Base-by-base conservation (phyloP, 2,329 filamentous ascomycete genomes). In the Tolypocladium amazonense region DNA sequence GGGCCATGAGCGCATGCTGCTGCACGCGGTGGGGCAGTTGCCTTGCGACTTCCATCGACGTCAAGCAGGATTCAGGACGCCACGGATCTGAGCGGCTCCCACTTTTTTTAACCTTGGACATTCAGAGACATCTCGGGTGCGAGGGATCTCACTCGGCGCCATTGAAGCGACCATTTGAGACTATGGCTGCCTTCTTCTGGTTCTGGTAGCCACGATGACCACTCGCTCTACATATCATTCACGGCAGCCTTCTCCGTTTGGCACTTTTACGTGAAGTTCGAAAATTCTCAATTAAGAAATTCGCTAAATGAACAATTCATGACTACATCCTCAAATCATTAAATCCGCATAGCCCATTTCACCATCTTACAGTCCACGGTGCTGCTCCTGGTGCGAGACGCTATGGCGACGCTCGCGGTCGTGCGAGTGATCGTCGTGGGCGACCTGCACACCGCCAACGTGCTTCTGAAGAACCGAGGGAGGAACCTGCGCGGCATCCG, bases 401-500 rank as follows among this genome's bases (percentile, higher is more conserved):
- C 77, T 78, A 65, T 84, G 77, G 39, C 82, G 71, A 43, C 76
- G 72, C 37, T 71, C 72, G 1, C 76, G 79, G 15, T 77, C 73
- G 58, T 83, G 77, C 0, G 58, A 41, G 5, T 66, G 63, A 45
- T 82, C 76, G 1, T 69, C 75, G 58, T 83, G 80, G 54, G 73
- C 70, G n/a, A 81, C 67, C 1, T 66, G 58, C 0, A 81, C 78
- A 1, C 71, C 73, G 2, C 80, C 81, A 43, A 82, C 62, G 54
- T 78, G 74, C 65, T 77, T 71, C 56, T 73, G 72, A 61, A 85
- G 54, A 0, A 80, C 76, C 2, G 81, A 84, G 6, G 82, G 82
- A 1, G 82, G 81, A 0, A 84, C 81, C 66, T 85, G 81, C 0
- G 82, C 73, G 1, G 82, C 81, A 62, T 85, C 82, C 23, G 75